phyloP scores from a whole-genome alignment of 768 basidiomycete genomes.

The Lactarius indigo region DNA sequence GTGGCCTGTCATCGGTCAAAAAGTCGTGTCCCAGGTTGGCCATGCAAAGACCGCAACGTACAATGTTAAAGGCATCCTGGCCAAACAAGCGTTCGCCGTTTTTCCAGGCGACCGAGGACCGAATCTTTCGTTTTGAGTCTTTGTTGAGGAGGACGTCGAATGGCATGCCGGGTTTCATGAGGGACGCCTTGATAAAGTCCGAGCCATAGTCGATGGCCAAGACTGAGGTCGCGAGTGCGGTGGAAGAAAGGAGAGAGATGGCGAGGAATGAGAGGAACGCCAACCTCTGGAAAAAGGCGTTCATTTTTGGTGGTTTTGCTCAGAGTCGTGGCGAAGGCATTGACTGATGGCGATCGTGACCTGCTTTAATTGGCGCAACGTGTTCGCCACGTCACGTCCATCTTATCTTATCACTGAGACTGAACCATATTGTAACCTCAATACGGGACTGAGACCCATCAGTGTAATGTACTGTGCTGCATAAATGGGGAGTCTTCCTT shows the following conservation, averaged over 20 bases:
- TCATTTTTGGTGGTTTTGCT: constrained; percentile 18
- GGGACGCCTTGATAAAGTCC: constrained; percentile 94
- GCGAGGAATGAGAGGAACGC: constrained; percentile 19
- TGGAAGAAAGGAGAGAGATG: constrained; percentile 28
- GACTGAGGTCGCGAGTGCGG: constrained; percentile 52
- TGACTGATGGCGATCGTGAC: neutral
- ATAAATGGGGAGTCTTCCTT: no score
- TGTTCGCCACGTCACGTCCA: constrained; percentile 25
- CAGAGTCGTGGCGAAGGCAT: constrained; percentile 17
- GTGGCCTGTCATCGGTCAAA: constrained; percentile 57
- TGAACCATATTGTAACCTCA: no score
- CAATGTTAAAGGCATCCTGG: constrained; percentile 82
- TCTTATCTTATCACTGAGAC: constrained; percentile 17
- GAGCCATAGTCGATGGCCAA: constrained; percentile 98
- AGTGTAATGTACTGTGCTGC: no score
- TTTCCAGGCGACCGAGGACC: constrained; percentile 89
- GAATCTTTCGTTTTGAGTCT: constrained; percentile 95
- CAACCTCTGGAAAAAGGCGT: constrained; percentile 9
- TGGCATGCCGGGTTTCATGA: constrained; percentile 91
- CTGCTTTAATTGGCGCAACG: neutral
- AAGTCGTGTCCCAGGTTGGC: neutral
- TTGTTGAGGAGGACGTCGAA: constrained; percentile 96
- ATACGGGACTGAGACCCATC: no score
- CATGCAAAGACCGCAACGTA: constrained; percentile 39
- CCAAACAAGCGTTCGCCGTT: constrained; percentile 87